Percentiles rank a stretch among this genome's conserved stretches.
These are phyloP conservation scores for Barnettozyma pratensis DNA, from an alignment of 805 yeast genomes.

Conservation along the genomic window DNA sequence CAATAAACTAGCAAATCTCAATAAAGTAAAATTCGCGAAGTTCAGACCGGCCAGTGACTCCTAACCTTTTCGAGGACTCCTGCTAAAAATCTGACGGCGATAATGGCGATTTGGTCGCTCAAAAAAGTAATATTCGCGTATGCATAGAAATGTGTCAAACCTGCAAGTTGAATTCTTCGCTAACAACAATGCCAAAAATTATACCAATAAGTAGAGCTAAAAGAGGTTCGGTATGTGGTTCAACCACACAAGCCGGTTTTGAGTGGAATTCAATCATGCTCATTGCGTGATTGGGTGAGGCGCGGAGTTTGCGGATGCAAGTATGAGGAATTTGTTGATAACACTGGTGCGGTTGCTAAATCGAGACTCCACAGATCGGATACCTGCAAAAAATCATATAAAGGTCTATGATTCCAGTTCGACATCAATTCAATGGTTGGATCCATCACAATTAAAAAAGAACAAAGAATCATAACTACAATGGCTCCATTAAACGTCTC, in stretches of 20 bases:
- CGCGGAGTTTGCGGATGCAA: too few species aligned
- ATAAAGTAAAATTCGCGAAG: background rate
- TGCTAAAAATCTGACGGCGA: background rate
- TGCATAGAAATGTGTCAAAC: background rate
- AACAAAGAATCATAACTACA: background rate
- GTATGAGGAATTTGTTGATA: too few species aligned
- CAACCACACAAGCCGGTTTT: background rate
- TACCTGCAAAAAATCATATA: too few species aligned
- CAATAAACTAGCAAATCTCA: background rate
- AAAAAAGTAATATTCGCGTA: background rate
- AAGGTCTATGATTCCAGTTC: too few species aligned
- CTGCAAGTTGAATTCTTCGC: background rate
- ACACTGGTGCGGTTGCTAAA: too few species aligned
- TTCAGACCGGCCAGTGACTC: background rate
- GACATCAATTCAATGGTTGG: too few species aligned
- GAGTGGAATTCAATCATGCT: too few species aligned
- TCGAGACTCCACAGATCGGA: too few species aligned
- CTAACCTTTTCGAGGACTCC: background rate
- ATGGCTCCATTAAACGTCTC: slow-evolving; percentile 23
- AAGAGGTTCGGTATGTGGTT: background rate
- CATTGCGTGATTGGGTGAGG: too few species aligned
- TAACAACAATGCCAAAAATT: background rate
- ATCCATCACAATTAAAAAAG: too few species aligned
- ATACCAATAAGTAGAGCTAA: background rate
- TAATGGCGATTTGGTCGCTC: background rate